phyloP scores from a whole-genome alignment of 768 basidiomycete genomes.

The Leccinellum rugosiceps region DNA sequence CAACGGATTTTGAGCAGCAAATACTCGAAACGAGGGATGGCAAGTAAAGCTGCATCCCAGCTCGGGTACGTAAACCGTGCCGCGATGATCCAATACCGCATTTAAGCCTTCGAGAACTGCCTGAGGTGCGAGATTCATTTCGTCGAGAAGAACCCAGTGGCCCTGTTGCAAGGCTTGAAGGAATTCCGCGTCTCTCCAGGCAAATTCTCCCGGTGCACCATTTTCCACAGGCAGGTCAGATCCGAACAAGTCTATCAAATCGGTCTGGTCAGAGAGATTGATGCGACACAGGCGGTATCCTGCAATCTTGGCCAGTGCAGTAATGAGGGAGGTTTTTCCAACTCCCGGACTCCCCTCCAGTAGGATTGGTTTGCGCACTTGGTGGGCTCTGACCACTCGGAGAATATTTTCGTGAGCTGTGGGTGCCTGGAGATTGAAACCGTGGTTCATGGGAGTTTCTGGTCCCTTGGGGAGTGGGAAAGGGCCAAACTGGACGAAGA shows the following conservation, averaged over 20 bases:
- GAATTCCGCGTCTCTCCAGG: constrained; percentile 97
- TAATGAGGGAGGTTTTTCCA: constrained; percentile 92
- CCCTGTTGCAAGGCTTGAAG: constrained; percentile 91
- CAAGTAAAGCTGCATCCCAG: constrained; percentile 82
- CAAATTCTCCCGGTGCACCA: constrained; percentile 87
- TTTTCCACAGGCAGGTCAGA: constrained; percentile 95
- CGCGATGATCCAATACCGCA: constrained; percentile 92
- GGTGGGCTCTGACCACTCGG: constrained; percentile 86
- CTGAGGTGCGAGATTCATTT: constrained; percentile 98
- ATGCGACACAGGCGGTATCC: constrained; percentile 85
- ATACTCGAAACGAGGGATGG: constrained; percentile 94
- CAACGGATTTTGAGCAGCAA: constrained; percentile 96
- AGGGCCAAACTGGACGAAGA: constrained; percentile 59
- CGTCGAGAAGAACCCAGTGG: constrained; percentile 96
- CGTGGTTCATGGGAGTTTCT: constrained; percentile 28
- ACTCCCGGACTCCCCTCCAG: constrained; percentile 98
- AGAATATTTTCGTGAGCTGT: constrained; percentile 86
- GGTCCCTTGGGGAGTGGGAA: constrained; percentile 71
- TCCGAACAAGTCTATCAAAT: constrained; percentile 93
- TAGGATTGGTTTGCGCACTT: constrained; percentile 86
- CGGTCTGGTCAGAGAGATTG: constrained; percentile 98
- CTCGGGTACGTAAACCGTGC: constrained; percentile 92
- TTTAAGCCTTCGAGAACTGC: constrained; percentile 96
- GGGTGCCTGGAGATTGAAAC: constrained; percentile 83
- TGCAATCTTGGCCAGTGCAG: constrained; percentile 77